These are phyloP conservation scores for Phytopythium aichiense DNA, from an alignment of 352 stramenopile species.

Conservation along the genomic window DNA sequence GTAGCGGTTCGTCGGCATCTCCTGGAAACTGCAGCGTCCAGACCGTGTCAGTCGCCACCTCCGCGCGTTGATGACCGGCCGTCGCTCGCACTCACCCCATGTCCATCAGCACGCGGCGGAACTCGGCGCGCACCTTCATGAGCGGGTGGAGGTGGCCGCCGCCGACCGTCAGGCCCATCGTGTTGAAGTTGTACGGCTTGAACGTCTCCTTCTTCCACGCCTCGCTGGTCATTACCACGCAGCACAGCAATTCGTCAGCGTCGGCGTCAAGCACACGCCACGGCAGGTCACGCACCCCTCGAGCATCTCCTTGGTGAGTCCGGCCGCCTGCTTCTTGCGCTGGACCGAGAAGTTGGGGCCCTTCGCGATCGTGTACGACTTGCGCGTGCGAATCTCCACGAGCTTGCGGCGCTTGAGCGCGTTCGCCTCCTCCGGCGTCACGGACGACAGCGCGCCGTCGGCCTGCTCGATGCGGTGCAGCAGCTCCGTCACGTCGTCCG, in stretches of 20 bases:
- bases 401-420: slow-evolving; percentile 83
- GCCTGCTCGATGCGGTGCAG: slow-evolving; percentile 80
- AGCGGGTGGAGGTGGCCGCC: slow-evolving; percentile 98
- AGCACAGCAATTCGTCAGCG: neutral
- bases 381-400: slow-evolving; percentile 81
- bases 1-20: slow-evolving; percentile 99
- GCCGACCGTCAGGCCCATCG: slow-evolving; percentile 90
- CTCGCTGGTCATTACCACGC: slow-evolving; percentile 34
- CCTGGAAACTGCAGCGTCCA: slow-evolving; percentile 83
- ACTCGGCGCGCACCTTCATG: slow-evolving; percentile 97
- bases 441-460: slow-evolving; percentile 54
- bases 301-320: slow-evolving; percentile 99
- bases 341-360: slow-evolving; percentile 91
- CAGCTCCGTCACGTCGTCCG: slow-evolving; percentile 74
- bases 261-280: too few relatives aligned
- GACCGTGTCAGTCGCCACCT: neutral
- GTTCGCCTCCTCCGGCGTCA: slow-evolving; percentile 73
- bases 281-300: slow-evolving; percentile 61
- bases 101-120: slow-evolving; percentile 98
- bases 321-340: slow-evolving; percentile 95
- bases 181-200: slow-evolving; percentile 99
- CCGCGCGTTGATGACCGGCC: neutral
- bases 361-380: slow-evolving; percentile 94
- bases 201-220: slow-evolving; percentile 95
- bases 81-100: slow-evolving; percentile 87